phyloP scores from a whole-genome alignment of 768 basidiomycete species.

The Sporobolomyces pararoseus region DNA sequence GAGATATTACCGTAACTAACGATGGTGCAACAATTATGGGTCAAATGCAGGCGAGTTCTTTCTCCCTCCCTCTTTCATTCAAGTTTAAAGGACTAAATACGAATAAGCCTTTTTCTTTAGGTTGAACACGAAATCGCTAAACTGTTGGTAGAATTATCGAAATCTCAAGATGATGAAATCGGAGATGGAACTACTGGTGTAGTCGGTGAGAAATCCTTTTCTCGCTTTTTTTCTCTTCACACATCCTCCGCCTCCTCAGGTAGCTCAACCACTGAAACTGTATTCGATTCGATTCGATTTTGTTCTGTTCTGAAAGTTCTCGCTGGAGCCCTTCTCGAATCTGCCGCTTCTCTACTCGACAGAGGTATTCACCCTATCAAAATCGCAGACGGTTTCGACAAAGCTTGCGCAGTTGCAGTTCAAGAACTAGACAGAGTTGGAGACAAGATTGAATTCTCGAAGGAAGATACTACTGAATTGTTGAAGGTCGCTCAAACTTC shows the following conservation, averaged over 20 bases:
- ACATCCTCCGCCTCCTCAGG: slow-evolving; percentile 5
- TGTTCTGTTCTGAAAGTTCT: slow-evolving; percentile 71
- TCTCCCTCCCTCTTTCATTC: background rate
- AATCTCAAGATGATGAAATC: slow-evolving; percentile 99
- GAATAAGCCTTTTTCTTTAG: slow-evolving; percentile 3
- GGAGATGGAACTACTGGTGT: slow-evolving; percentile 99
- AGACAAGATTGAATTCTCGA: slow-evolving; percentile 80
- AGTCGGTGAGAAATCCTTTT: slow-evolving; percentile 65
- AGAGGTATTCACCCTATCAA: slow-evolving; percentile 98
- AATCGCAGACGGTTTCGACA: slow-evolving; percentile 98
- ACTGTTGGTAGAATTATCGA: slow-evolving; percentile 89
- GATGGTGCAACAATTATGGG: slow-evolving; percentile 97
- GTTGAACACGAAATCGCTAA: slow-evolving; percentile 99
- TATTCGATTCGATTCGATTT: background rate
- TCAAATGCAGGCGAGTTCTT: slow-evolving; percentile 69
- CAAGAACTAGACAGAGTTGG: slow-evolving; percentile 85
- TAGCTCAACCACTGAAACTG: too few relatives aligned
- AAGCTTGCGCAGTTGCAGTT: slow-evolving; percentile 83
- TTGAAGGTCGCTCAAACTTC: slow-evolving; percentile 93
- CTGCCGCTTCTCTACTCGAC: slow-evolving; percentile 93
- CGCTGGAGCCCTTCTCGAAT: slow-evolving; percentile 92
- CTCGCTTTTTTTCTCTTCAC: slow-evolving; percentile 1
- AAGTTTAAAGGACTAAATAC: background rate
- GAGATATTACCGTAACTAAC: slow-evolving; percentile 98
- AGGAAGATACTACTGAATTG: slow-evolving; percentile 75